Evolutionary conservation across 1,284 basidiomycete genomes (phyloP).

Genomic region (Malassezia caprae): DNA sequence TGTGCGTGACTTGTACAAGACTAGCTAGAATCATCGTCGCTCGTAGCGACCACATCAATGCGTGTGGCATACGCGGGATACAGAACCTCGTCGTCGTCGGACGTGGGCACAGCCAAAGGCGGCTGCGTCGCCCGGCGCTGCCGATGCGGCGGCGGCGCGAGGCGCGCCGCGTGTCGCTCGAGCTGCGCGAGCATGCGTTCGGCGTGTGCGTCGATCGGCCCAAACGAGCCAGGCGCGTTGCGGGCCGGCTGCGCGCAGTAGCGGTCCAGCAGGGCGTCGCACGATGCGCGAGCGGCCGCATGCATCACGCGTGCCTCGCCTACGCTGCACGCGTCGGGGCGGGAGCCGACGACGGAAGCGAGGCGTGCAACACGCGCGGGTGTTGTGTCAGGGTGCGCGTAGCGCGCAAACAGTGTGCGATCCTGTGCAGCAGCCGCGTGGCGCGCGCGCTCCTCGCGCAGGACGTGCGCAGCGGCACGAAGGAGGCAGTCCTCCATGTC

Average conservation of each 20-base stretch:
- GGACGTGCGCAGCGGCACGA: neutral
- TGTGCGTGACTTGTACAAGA: neutral
- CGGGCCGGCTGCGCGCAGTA: neutral
- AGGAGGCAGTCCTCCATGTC: neutral
- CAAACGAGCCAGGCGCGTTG: neutral
- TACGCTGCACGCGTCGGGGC: neutral
- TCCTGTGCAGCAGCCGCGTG: neutral
- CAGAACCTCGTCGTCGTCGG: neutral
- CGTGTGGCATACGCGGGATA: neutral
- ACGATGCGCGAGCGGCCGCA: neutral
- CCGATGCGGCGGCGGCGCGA: neutral
- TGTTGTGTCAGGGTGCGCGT: neutral
- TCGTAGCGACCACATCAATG: neutral
- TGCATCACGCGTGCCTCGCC: neutral
- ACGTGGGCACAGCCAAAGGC: neutral
- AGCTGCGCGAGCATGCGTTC: neutral
- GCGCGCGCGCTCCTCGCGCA: neutral
- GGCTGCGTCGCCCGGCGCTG: neutral
- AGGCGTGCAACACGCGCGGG: neutral
- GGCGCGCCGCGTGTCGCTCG: neutral
- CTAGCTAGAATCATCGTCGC: conserved; percentile 2
- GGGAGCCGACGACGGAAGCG: neutral
- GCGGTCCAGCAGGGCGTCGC: neutral
- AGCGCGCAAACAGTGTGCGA: neutral
- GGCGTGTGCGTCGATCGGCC: neutral